phyloP scores from a whole-genome alignment of 1,284 basidiomycete species.

The Malassezia obtusa region DNA sequence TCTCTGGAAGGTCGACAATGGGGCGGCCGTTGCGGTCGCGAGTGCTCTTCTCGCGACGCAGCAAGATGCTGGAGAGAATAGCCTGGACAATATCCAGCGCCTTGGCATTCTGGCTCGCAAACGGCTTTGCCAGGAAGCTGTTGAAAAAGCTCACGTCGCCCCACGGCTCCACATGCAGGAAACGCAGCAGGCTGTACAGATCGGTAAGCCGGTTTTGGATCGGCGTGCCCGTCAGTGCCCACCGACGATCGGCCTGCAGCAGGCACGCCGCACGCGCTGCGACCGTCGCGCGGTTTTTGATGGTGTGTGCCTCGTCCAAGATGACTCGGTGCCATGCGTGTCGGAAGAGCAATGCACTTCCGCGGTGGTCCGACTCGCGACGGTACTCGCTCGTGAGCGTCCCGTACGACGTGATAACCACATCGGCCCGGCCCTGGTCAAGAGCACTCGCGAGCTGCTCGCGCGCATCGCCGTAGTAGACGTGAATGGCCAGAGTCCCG shows the following conservation, averaged over 20 bases:
- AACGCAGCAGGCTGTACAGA: conserved; percentile 57
- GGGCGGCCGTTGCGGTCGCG: conserved; percentile 73
- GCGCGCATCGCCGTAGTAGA: conserved; percentile 68
- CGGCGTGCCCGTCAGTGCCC: conserved; percentile 89
- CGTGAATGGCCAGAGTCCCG: conserved; percentile 56
- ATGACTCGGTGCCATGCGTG: conserved; percentile 44
- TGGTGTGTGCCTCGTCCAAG: conserved; percentile 81
- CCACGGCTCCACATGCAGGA: conserved; percentile 83
- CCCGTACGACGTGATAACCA: conserved; percentile 84
- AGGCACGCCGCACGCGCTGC: conserved; percentile 83
- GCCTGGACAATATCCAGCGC: conserved; percentile 45
- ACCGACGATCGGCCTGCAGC: conserved; percentile 66
- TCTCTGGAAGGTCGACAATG: conserved; percentile 79
- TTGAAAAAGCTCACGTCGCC: conserved; percentile 47
- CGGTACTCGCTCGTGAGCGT: conserved; percentile 40
- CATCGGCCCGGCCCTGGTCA: conserved; percentile 54
- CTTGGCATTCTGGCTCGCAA: conserved; percentile 36
- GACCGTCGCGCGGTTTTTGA: conserved; percentile 81
- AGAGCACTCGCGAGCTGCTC: conserved; percentile 61
- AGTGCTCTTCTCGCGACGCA: conserved; percentile 83
- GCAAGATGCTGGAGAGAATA: conserved; percentile 53
- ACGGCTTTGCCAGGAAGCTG: conserved; percentile 43
- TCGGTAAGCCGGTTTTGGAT: conserved; percentile 89
- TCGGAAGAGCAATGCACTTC: conserved; percentile 28
- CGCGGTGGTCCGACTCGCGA: conserved; percentile 25